Base-by-base conservation (phyloP, 306 rosid species). In the Gynostemma pentaphyllum region DNA sequence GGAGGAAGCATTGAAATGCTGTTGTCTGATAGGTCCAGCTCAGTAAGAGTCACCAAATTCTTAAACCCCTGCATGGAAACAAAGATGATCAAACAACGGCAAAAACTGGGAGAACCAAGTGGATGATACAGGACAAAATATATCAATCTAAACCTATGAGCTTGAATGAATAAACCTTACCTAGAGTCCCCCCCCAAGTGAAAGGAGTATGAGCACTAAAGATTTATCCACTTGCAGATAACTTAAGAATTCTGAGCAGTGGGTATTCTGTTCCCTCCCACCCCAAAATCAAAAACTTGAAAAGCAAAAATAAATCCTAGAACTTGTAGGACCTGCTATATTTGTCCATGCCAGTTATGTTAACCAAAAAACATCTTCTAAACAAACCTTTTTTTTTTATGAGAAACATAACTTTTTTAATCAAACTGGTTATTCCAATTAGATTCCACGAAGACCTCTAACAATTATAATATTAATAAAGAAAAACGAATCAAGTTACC, bases 21-120 rank as follows among this genome's bases (percentile, higher is more conserved):
- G 74, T 91, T 91, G 81, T 91, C 86, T 51, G 96, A 88, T 50
- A 91, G 77, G 72, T 76, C 92, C 57, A 88, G 85, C 81, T 92
- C 95, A 49, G 55, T 37, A 61, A 92, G 98, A 71, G 90, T 79
- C 66, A 81, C 66, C 42, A 77, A 80, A 79, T 74, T 47, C 74
- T 80, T 81, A 65, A 92, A 64, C 42, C 71, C 96, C 98, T 92
- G 90, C 78, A 71, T 70, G 57, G 52, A 70, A 73, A 62, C 36
- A 45, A 32, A 45, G 51, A 69, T 59, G 57, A 50, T 21, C 64
- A 18, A 45, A 46, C 28, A 45, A 74, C 61, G 30, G 7, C 5
- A 49, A 52, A 18, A 21, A 54, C 19, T 21, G 27, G 16, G 16
- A 22, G 63, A 22, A 39, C 39, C 15, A 24, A 18, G 56, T 14